phyloP scores from a whole-genome alignment of 2,329 filamentous ascomycete species.

The Volutella citrinella region DNA sequence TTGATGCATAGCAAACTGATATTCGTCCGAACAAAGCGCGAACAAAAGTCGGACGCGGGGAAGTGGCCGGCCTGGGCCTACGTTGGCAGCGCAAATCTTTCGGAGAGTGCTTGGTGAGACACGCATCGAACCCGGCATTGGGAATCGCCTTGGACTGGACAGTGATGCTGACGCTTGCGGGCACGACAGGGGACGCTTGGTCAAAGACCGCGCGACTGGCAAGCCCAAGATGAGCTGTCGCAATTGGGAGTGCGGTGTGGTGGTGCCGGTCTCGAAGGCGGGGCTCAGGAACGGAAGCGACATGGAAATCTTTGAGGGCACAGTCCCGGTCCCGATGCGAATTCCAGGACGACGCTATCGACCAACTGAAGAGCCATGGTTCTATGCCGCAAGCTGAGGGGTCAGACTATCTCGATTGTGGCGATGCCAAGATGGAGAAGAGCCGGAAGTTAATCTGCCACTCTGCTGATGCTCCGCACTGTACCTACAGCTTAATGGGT shows the following conservation, averaged over 20 bases:
- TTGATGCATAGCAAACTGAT: conserved; percentile 87
- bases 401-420: conserved; percentile 22
- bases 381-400: conserved; percentile 31
- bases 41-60: conserved; percentile 10
- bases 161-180: conserved; percentile 22
- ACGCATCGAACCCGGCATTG: conserved; percentile 14
- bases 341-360: conserved; percentile 53
- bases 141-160: conserved; percentile 15
- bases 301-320: conserved; percentile 46
- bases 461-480: too few species aligned
- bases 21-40: conserved; percentile 38
- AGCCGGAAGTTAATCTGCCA: conserved; percentile 13
- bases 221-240: conserved; percentile 74
- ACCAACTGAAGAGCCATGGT: conserved; percentile 40
- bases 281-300: conserved; percentile 12
- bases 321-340: conserved; percentile 62
- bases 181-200: conserved; percentile 67
- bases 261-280: conserved; percentile 55
- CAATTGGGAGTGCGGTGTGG: conserved; percentile 95
- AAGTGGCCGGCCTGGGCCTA: conserved; percentile 67
- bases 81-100: conserved; percentile 86
- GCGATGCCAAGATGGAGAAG: conserved; percentile 21
- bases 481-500: conserved; percentile 16
- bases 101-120: conserved; percentile 82
- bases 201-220: conserved; percentile 65